Evolutionary conservation across 345 rosid genomes (phyloP), one percentile per base, ranked within the genome.

Genomic region (Citrus medica): DNA sequence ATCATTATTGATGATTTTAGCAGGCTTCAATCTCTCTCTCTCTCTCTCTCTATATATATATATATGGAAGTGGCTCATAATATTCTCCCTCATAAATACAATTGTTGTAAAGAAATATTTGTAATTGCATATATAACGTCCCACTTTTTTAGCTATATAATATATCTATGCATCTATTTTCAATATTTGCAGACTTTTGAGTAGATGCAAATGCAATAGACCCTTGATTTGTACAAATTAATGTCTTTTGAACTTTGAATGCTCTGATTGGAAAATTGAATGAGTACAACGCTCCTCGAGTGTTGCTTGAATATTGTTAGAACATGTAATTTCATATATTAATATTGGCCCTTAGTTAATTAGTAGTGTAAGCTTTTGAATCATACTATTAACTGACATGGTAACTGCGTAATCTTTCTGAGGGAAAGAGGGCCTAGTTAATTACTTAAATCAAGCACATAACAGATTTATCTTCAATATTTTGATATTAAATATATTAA

Each of bases 1-100:
- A 81, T 71, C 42, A 13, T 55, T 80, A 48, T 32, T 80, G 62
- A 64, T 73, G 58, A 74, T 17, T 25, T 25, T 22, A 24, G 16
- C 16, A 35, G 30, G 32, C n/a, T 73, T 65, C 69, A 19, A 13
- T 46, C 51, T 12, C 17, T 46, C 17, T 46, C 48, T 42, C 17
- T 46, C 17, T 46, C 51, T 46, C 51, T 46, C 46, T 46, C 51
- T 42, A 40, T 40, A 6, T 37, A n/a, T 58, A 3, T 59, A 37
- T 59, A 35, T 1, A 4, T 69, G 33, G 4, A 28, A 59, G 62
- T 24, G 27, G 14, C 13, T 22, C 4, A 7, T 59, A n/a, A 53
- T 59, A 59, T 59, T 12, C 28, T 22, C 1, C 62, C 62, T 14
- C 27, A 59, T 22, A 66, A 66, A 35, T 19, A 21, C 42, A 65